Conservation (phyloP, 2,329 filamentous ascomycete genomes). For the Orbilia ellipsospora region DNA sequence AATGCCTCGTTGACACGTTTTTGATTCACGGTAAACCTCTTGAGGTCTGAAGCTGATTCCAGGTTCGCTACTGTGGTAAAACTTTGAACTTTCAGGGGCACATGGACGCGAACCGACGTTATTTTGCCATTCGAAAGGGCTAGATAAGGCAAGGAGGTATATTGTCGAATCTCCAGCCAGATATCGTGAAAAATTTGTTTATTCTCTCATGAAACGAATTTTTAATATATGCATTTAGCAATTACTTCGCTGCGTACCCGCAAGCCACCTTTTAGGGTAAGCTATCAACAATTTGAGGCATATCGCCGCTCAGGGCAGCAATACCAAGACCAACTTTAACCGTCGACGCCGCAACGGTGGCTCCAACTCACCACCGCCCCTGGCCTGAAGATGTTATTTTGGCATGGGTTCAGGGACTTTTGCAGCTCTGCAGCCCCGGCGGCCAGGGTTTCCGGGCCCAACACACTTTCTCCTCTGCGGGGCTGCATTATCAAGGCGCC, state of each 20-base stretch:
- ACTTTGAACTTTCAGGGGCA: not conserved
- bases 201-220: no score
- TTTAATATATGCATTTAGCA: no score
- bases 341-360: conserved; percentile 31
- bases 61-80: not conserved
- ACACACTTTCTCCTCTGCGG: conserved; percentile 5
- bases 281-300: not conserved
- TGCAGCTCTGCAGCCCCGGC: not conserved
- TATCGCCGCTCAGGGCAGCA: not conserved
- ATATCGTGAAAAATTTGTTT: no score
- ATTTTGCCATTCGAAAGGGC: no score
- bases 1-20: conserved; percentile 47
- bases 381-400: not conserved
- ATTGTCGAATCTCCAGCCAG: no score
- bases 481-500: conserved; percentile 16
- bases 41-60: conserved; percentile 9
- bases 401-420: conserved; percentile 1
- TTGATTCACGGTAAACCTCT: not conserved
- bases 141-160: no score
- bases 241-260: no score
- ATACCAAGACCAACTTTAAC: conserved; percentile 51
- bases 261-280: not conserved
- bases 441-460: conserved; percentile 26
- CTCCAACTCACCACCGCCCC: not conserved
- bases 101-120: not conserved